Percentiles rank a stretch among this genome's conserved stretches.
Conservation (phyloP, 306 rosid species). For the Lablab purpureus region DNA sequence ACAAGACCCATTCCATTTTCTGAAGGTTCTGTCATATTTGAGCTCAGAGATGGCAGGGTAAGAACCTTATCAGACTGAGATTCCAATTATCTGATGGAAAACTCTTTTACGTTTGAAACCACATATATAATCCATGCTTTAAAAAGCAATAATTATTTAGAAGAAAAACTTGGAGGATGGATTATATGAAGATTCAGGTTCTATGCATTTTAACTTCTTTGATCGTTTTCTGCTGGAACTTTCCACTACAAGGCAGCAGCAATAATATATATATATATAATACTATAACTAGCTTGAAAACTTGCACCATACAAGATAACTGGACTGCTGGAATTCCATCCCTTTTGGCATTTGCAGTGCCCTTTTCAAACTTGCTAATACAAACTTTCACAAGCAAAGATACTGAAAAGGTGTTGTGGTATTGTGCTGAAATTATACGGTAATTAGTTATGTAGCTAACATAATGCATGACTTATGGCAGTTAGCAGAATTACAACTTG, state of each 20-base stretch:
- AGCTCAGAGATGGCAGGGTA: conserved; percentile 93
- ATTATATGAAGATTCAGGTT: neutral
- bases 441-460: conserved; percentile 38
- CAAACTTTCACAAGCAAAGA: neutral
- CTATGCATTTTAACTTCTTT: neutral
- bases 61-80: conserved; percentile 46
- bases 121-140: neutral
- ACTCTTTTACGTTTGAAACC: neutral
- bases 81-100: conserved; percentile 18
- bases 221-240: neutral
- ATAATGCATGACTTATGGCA: conserved; percentile 49
- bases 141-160: neutral
- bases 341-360: neutral
- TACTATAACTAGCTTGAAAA: neutral
- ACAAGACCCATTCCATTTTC: conserved; percentile 83
- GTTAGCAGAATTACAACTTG: conserved; percentile 78
- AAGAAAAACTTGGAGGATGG: conserved; percentile 1
- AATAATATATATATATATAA: neutral
- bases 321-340: neutral
- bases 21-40: conserved; percentile 77
- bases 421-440: neutral
- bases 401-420: conserved; percentile 9
- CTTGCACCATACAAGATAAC: neutral
- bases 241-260: neutral
- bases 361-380: neutral